These are phyloP conservation scores for Talaromyces sp. DNA, from an alignment of 2,329 filamentous ascomycete genomes.

Conservation along the genomic window DNA sequence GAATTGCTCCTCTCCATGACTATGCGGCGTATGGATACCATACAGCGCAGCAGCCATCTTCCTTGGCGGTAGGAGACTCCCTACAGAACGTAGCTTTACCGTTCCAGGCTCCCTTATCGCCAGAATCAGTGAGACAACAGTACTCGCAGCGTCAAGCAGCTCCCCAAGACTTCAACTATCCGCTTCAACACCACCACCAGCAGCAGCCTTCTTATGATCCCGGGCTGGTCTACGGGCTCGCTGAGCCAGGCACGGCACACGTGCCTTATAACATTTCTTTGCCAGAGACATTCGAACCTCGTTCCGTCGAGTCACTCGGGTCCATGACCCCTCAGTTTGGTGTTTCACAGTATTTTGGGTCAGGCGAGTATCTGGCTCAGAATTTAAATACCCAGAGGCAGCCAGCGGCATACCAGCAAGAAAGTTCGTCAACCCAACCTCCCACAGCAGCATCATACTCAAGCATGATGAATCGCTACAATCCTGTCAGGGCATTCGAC, in stretches of 20 bases:
- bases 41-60: constrained; percentile 48
- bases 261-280: constrained; percentile 67
- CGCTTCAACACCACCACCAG: constrained; percentile 22
- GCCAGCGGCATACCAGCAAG: constrained; percentile 53
- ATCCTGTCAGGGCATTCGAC: constrained; percentile 31
- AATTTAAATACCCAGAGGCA: constrained; percentile 61
- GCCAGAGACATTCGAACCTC: constrained; percentile 71
- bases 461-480: constrained; percentile 47
- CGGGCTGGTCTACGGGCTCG: constrained; percentile 74
- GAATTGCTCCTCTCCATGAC: constrained; percentile 29
- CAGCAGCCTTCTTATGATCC: constrained; percentile 48
- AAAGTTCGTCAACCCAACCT: constrained; percentile 51
- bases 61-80: constrained; percentile 28
- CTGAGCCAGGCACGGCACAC: constrained; percentile 55
- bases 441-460: constrained; percentile 47
- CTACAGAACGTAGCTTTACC: constrained; percentile 51
- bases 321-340: constrained; percentile 65
- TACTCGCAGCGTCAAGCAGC: constrained; percentile 10
- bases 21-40: constrained; percentile 49
- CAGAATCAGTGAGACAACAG: constrained; percentile 30
- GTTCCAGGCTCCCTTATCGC: constrained; percentile 59
- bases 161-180: constrained; percentile 12
- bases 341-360: constrained; percentile 67
- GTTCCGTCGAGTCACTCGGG: constrained; percentile 71
- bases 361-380: constrained; percentile 54